These are phyloP conservation scores for Mytilinidion resinicola DNA, from an alignment of 495 filamentous ascomycete species.

Conservation along the genomic window DNA sequence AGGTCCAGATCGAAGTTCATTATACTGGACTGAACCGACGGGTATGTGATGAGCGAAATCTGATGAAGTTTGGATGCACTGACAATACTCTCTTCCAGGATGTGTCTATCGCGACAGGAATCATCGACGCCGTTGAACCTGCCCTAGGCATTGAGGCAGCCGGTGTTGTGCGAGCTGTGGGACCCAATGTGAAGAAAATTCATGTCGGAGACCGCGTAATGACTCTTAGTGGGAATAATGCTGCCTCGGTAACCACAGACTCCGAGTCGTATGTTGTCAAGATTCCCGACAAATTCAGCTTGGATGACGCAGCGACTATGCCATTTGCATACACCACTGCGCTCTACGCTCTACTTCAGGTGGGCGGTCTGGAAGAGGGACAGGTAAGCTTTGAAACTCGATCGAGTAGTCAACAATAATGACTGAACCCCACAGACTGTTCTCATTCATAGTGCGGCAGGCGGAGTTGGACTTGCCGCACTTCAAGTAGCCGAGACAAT, in stretches of 20 bases:
- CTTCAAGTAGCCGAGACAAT: slow-evolving; percentile 9
- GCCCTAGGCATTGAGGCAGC: background rate
- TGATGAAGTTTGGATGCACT: background rate
- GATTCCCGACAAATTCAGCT: background rate
- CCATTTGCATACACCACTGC: background rate
- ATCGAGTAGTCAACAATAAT: no score
- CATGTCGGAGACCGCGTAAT: background rate
- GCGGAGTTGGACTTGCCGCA: slow-evolving; percentile 14
- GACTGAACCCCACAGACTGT: no score
- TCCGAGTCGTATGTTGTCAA: background rate
- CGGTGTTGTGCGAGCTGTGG: background rate
- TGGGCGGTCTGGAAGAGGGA: background rate
- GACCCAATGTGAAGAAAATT: background rate
- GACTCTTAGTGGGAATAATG: no score
- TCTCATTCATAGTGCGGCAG: slow-evolving; percentile 21
- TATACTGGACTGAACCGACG: background rate
- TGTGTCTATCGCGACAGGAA: background rate
- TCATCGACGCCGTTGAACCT: background rate
- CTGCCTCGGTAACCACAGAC: background rate
- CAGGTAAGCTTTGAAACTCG: background rate
- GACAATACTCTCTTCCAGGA: background rate
- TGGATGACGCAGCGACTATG: background rate
- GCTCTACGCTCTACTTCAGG: background rate
- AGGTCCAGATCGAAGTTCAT: background rate
- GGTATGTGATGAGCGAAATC: no score